Base-by-base conservation (phyloP, 1,139 yeast genomes). In the Hyphopichia khmerensis region DNA sequence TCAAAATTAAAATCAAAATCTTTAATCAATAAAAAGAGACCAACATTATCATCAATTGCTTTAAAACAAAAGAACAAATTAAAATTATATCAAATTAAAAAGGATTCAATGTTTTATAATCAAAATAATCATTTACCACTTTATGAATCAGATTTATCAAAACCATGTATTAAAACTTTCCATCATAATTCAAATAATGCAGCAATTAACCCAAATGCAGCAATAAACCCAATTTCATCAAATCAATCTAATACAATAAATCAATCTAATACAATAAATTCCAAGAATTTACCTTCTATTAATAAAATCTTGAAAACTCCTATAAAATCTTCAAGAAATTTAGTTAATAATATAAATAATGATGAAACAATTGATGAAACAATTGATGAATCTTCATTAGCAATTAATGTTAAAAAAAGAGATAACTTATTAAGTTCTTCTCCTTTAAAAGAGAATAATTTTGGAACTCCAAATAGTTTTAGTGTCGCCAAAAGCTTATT, bases 391-490 rank as follows among this genome's bases (percentile, higher is more conserved):
- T 27, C 37, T 5, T 37, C 39, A 3, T 21, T 34, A 14, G 38
- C 33, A 3, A 27, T 34, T n/a, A 27, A 24, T 30, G 13, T 17
- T 17, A 32, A 33, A 16, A 32, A 24, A 26, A 18, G 21, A 8
- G 43, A 42, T 31, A 48, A 53, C 38, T 45, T 61, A 10, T 50
- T 60, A 23, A 49, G 57, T 19, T 56, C 67, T 10, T 67, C 75
- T 26, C 76, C 77, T 17, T 11, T 32, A 21, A 32, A 32, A 29
- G 17, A 29, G 4, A 24, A 21, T 26, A 60, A 62, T 43, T 67
- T 72, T 47, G 76, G 75, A n/a, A 73, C 79, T n/a, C 79, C 79
- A 41, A 73, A 71, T 52, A 69, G 75, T 43, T 73, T 73, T 49
- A 67, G 72, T 41, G 77, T 73, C 43, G 79, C 79, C 39, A 72